Evolutionary conservation across 106 monocot genomes (phyloP).

Genomic region (Agapanthus africanus): DNA sequence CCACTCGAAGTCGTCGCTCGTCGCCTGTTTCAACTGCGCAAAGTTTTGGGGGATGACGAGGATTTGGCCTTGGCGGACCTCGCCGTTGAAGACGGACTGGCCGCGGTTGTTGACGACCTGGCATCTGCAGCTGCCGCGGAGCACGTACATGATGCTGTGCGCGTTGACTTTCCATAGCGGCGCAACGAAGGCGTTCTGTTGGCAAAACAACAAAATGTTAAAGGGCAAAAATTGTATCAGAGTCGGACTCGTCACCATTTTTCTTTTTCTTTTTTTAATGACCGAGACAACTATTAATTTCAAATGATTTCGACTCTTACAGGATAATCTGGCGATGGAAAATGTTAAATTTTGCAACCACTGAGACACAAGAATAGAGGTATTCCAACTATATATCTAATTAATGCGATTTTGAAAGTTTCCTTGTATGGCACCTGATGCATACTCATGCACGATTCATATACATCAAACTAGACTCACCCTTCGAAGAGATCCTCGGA

Average conservation of each 20-base stretch:
- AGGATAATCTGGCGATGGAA: too few species aligned
- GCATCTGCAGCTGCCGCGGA: constrained; percentile 9
- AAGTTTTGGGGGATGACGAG: constrained; percentile 21
- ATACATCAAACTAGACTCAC: neutral
- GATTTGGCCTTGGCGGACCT: constrained; percentile 17
- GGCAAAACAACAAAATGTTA: neutral
- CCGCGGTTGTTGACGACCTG: constrained; percentile 20
- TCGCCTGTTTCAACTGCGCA: constrained; percentile 9
- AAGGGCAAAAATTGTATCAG: too few species aligned
- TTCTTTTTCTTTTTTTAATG: too few species aligned
- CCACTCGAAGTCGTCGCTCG: constrained; percentile 26
- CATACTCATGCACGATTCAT: neutral
- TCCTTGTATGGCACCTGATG: too few species aligned
- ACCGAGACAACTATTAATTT: too few species aligned
- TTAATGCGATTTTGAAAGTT: too few species aligned
- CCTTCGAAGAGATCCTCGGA: constrained; percentile 13
- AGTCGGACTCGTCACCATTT: too few species aligned
- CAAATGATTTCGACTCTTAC: too few species aligned
- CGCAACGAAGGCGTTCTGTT: neutral
- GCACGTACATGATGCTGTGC: constrained; percentile 22
- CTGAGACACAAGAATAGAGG: too few species aligned
- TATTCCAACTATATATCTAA: too few species aligned
- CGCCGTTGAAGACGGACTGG: constrained; percentile 8
- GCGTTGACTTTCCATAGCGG: constrained; percentile 24
- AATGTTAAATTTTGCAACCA: too few species aligned